A percentile compares a stretch with the other conserved stretches of the same genome.
Conservation (phyloP, 1,139 yeast genomes). For the Hyphopichia khmerensis region DNA sequence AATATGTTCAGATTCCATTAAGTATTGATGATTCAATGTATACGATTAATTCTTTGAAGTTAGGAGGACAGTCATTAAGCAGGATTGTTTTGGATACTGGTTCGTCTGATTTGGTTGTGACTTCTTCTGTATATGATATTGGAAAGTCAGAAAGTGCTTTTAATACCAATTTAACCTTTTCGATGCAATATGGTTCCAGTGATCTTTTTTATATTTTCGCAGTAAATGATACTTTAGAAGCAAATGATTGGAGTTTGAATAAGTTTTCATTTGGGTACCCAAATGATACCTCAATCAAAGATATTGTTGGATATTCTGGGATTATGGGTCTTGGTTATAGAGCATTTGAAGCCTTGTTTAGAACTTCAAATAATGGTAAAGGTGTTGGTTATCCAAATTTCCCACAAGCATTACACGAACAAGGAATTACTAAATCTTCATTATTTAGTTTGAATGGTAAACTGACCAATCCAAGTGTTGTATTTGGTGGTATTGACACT, state of each 20-base stretch:
- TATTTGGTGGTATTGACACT: conserved; percentile 23
- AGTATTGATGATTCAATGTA: background rate
- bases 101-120: conserved; percentile 19
- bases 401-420: conserved; percentile 12
- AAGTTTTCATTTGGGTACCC: conserved; percentile 11
- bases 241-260: conserved; percentile 4
- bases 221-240: conserved; percentile 11
- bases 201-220: conserved; percentile 10
- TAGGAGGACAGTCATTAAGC: conserved; percentile 15
- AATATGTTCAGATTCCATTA: background rate
- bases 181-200: conserved; percentile 15
- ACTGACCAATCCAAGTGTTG: conserved; percentile 8
- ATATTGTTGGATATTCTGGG: conserved; percentile 11
- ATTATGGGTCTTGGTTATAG: conserved; percentile 21
- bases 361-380: conserved; percentile 8
- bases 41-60: conserved; percentile 8
- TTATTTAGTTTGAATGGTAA: conserved; percentile 17
- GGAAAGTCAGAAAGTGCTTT: background rate
- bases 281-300: background rate
- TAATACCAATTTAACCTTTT: conserved; percentile 3
- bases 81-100: conserved; percentile 21
- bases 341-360: conserved; percentile 1
- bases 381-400: conserved; percentile 13
- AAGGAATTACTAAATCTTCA: conserved; percentile 11
- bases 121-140: conserved; percentile 13